These are phyloP conservation scores for Lepidium campestre DNA, from an alignment of 441 rosid species.

Conservation along the genomic window DNA sequence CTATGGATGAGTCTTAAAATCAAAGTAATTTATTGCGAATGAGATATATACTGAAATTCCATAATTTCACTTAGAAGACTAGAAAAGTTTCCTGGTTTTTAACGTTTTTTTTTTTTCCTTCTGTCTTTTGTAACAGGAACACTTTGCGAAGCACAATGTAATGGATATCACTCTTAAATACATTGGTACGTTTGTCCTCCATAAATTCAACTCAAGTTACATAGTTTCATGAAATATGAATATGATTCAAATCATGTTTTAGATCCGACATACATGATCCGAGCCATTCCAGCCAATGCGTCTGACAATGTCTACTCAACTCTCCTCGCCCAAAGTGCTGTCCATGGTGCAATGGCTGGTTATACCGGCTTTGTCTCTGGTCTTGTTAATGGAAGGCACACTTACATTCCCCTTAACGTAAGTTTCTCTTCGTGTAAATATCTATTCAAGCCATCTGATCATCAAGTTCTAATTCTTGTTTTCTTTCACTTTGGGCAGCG, in stretches of 20 bases:
- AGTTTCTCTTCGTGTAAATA: slow-evolving; percentile 22
- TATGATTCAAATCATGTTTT: slow-evolving; percentile 19
- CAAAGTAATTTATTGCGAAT: slow-evolving; percentile 33
- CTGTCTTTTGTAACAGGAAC: slow-evolving; percentile 36
- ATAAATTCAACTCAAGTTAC: background rate
- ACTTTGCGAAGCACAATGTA: slow-evolving; percentile 43
- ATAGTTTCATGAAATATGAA: background rate
- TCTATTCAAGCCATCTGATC: background rate
- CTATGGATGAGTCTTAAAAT: slow-evolving; percentile 57
- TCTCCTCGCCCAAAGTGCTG: slow-evolving; percentile 74
- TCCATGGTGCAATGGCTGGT: slow-evolving; percentile 89
- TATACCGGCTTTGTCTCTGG: slow-evolving; percentile 68
- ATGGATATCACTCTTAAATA: slow-evolving; percentile 69
- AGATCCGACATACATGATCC: slow-evolving; percentile 94
- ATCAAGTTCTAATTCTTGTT: background rate
- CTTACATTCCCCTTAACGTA: slow-evolving; percentile 75
- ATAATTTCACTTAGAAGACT: background rate
- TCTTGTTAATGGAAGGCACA: slow-evolving; percentile 65
- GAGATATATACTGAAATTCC: background rate
- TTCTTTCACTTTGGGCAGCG: slow-evolving; percentile 35
- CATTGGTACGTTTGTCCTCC: slow-evolving; percentile 41
- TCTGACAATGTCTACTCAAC: slow-evolving; percentile 89
- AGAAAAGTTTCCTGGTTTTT: background rate
- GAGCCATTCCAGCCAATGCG: slow-evolving; percentile 73
- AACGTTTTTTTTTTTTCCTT: background rate